Evolutionary conservation across 2,329 filamentous ascomycete genomes (phyloP).

Genomic region (Leptographium radiaticola): DNA sequence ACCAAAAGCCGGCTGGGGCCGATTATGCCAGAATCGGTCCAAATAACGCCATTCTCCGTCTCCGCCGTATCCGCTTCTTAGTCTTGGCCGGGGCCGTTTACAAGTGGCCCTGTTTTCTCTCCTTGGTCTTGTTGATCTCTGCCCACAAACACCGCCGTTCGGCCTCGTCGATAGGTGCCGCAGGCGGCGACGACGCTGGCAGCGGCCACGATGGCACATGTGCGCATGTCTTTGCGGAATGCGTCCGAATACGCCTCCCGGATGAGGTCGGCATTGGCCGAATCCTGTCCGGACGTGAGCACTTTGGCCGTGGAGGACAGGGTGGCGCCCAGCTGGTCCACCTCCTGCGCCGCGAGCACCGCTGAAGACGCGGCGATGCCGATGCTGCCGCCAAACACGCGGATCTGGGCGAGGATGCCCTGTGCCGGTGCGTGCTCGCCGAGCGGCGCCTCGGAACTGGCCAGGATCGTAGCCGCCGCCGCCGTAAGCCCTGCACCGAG

Average conservation of each 20-base stretch:
- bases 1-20: not conserved
- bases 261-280: slow-evolving; percentile 18
- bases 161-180: slow-evolving; percentile 24
- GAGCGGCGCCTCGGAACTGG: slow-evolving; percentile 26
- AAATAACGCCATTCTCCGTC: not conserved
- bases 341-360: slow-evolving; percentile 24
- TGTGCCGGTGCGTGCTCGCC: slow-evolving; percentile 33
- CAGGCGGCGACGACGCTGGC: slow-evolving; percentile 26
- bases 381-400: slow-evolving; percentile 39
- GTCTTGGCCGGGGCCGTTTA: slow-evolving; percentile 9
- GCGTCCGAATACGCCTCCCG: slow-evolving; percentile 28
- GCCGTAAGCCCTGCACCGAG: slow-evolving; percentile 38
- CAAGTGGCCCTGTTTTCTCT: not conserved
- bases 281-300: slow-evolving; percentile 6
- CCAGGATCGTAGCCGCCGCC: slow-evolving; percentile 33
- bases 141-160: slow-evolving; percentile 12
- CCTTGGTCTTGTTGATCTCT: too few species aligned
- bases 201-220: slow-evolving; percentile 28
- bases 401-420: slow-evolving; percentile 36
- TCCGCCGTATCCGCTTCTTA: slow-evolving; percentile 10
- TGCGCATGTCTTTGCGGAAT: slow-evolving; percentile 32
- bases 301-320: slow-evolving; percentile 15
- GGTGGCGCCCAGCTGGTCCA: slow-evolving; percentile 16
- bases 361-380: slow-evolving; percentile 40
- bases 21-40: not conserved